Conservation (phyloP, 2,329 filamentous ascomycete genomes). For the Hirsutella thompsonii region DNA sequence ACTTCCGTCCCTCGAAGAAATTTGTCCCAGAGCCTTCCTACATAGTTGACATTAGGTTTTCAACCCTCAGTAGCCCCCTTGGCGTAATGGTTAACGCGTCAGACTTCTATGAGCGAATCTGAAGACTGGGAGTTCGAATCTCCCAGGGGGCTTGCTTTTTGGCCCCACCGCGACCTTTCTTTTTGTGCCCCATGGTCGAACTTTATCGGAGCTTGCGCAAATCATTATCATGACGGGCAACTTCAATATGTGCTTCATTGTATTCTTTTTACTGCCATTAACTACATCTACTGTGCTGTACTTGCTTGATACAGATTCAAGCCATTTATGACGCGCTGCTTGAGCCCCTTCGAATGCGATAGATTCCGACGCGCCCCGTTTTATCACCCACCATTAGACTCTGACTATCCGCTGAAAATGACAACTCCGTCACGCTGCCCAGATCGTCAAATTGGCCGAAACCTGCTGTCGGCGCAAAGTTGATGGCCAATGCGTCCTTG, state of each 20-base stretch:
- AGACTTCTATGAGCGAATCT: not conserved
- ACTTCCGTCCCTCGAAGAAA: too few relatives aligned
- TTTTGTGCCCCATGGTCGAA: not conserved
- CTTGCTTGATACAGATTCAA: too few relatives aligned
- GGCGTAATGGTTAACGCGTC: not conserved
- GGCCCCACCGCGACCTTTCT: not conserved
- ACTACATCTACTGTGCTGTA: too few relatives aligned
- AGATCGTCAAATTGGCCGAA: constrained; percentile 19
- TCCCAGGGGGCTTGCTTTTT: not conserved
- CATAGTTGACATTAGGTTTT: too few relatives aligned
- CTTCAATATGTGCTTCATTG: too few relatives aligned
- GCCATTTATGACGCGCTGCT: not conserved
- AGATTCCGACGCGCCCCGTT: constrained; percentile 21
- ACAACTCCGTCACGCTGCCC: constrained; percentile 21
- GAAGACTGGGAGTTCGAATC: not conserved
- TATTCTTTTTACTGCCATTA: too few relatives aligned
- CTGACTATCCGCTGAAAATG: constrained; percentile 23
- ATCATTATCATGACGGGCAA: not conserved
- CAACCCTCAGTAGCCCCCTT: not conserved
- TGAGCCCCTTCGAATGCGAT: constrained; percentile 17
- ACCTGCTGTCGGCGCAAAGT: constrained; percentile 6
- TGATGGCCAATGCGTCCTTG: constrained; percentile 12
- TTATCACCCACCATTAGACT: constrained; percentile 21
- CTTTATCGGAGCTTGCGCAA: not conserved
- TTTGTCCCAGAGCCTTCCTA: too few relatives aligned